phyloP scores from a whole-genome alignment of 257 asterid species.

The Solanum sejunctum region DNA sequence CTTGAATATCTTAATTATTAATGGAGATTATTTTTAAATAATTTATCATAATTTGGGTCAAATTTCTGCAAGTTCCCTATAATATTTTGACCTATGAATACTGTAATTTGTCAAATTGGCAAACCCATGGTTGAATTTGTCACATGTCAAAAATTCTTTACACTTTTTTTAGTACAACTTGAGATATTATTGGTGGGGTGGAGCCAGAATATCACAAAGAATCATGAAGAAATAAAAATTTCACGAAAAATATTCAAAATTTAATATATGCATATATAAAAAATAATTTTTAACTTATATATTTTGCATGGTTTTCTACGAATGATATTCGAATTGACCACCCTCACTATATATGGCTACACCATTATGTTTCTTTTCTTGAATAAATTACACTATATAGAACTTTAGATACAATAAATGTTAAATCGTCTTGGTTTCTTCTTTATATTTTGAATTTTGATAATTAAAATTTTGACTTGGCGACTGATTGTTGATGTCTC shows the following conservation, averaged over 20 bases:
- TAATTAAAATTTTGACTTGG: not conserved
- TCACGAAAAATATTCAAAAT: no score
- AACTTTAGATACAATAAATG: no score
- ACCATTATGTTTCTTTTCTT: no score
- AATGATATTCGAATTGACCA: not conserved
- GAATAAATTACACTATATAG: no score
- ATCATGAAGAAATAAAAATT: no score
- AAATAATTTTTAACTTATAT: no score
- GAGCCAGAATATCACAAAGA: no score
- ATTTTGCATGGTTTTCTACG: no score
- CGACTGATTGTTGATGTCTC: no score
- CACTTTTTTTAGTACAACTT: not conserved
- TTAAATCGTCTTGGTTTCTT: not conserved
- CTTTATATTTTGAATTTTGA: not conserved
- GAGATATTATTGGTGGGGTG: not conserved
- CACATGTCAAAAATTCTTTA: not conserved
- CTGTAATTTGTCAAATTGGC: no score
- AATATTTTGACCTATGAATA: not conserved
- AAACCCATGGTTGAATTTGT: not conserved
- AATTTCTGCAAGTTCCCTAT: not conserved
- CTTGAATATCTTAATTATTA: not conserved
- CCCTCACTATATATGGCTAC: not conserved
- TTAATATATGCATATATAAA: no score
- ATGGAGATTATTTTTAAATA: not conserved
- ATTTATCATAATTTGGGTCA: not conserved